Percentiles rank a stretch among this genome's conserved stretches.
Evolutionary conservation across 2,329 filamentous ascomycete genomes (phyloP).

Genomic region (Fusarium sp.): DNA sequence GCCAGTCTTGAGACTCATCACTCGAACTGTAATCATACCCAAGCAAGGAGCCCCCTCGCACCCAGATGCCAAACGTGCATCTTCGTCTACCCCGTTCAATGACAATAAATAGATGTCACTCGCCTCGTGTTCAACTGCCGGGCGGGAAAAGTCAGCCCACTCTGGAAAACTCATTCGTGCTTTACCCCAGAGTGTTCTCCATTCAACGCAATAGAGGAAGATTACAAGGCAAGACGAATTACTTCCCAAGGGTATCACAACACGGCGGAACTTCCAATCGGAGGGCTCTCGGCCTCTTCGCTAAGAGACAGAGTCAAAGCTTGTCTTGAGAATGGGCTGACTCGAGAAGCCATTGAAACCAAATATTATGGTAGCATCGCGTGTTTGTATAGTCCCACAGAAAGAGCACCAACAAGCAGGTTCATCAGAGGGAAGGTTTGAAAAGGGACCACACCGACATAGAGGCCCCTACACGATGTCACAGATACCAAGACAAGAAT

Average conservation of each 20-base stretch:
- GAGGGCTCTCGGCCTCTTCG: slow-evolving; percentile 2
- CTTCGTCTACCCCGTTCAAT: background rate
- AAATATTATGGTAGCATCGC: slow-evolving; percentile 26
- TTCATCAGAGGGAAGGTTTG: background rate
- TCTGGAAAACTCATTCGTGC: background rate
- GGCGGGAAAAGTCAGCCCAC: background rate
- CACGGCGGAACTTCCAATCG: slow-evolving; percentile 11
- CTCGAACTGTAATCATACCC: background rate
- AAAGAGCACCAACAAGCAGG: background rate
- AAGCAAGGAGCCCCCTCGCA: slow-evolving; percentile 21
- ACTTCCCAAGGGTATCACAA: background rate
- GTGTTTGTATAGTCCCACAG: background rate
- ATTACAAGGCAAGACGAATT: background rate
- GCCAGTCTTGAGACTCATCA: background rate
- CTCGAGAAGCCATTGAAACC: background rate
- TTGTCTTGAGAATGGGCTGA: slow-evolving; percentile 13
- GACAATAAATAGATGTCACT: background rate
- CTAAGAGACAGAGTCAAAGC: background rate
- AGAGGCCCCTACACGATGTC: slow-evolving; percentile 1
- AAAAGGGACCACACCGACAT: background rate
- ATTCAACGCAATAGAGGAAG: background rate
- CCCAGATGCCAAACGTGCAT: background rate
- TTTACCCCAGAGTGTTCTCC: slow-evolving; percentile 9
- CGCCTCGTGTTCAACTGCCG: slow-evolving; percentile 6
- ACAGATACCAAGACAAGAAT: background rate